Evolutionary conservation across 257 asterid species (phyloP), one percentile per base, ranked within the genome.

Genomic region (Anisodus tanguticus): DNA sequence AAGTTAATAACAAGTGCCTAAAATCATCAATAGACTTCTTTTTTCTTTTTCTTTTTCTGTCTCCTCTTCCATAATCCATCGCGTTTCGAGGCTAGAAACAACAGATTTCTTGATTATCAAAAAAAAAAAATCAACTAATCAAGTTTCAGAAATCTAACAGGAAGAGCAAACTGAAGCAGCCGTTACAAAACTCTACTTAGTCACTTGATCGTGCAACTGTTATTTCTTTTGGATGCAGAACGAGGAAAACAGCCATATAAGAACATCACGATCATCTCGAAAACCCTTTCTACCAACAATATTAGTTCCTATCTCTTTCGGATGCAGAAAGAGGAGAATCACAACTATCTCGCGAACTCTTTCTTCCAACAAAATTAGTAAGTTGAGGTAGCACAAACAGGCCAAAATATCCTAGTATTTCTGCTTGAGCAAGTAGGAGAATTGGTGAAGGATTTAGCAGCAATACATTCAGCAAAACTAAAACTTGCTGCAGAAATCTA

Each of bases 401-500:
- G 39, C 68, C 11, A 62, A 62, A 2, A 62, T n/a, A n/a, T 60
- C 26, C 68, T 62, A 19, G 68, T 8, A 8, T 19, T 60, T 71
- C 39, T n/a, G 9, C 57, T 45, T 12, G n/a, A 45, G 39, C 0
- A 22, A 22, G 26, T 22, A 22, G 26, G 26, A 82, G 62, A 49
- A 49, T 3, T 31, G 41, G 63, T 59, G 16, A 82, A 59, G 58
- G 62, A 67, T 82, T 59, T 68, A 37, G 66, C 68, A 67, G 35
- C 68, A 82, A 53, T 82, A 67, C 62, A 82, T 67, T 82, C 49
- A 67, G 57, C 53, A 37, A 68, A 66, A 37, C 55, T 82, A 82
- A 81, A 82, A 55, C 47, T 31, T 41, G 81, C 74, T 53, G 85
- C 63, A 82, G 4, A 66, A 66, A 66, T 82, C 67, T 67, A 67